These are phyloP conservation scores for Phialemonium atrogriseum DNA, from an alignment of 2,329 filamentous ascomycete genomes.

Conservation along the genomic window DNA sequence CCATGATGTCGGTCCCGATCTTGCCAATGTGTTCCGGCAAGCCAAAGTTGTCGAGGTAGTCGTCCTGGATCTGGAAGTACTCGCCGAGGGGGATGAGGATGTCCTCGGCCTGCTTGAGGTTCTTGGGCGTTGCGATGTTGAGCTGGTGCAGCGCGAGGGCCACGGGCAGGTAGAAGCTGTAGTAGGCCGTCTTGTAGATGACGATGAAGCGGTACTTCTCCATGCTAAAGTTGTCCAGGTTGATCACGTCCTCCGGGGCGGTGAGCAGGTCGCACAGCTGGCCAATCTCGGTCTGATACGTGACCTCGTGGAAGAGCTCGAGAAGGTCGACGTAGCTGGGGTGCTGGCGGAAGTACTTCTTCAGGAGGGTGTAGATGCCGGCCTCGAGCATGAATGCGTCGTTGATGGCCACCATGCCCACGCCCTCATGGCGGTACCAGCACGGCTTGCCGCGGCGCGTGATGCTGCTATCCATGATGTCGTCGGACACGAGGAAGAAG, in stretches of 20 bases:
- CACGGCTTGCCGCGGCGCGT: slow-evolving; percentile 91
- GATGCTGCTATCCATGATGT: slow-evolving; percentile 96
- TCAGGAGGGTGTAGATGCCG: slow-evolving; percentile 82
- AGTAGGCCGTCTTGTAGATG: slow-evolving; percentile 99
- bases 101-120: slow-evolving; percentile 80
- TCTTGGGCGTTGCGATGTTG: slow-evolving; percentile 75
- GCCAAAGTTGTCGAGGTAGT: slow-evolving; percentile 97
- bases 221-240: slow-evolving; percentile 91
- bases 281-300: slow-evolving; percentile 90
- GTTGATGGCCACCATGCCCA: slow-evolving; percentile 97
- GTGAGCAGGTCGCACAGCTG: slow-evolving; percentile 93
- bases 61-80: slow-evolving; percentile 99
- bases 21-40: slow-evolving; percentile 90
- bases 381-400: slow-evolving; percentile 94
- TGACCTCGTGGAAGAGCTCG: slow-evolving; percentile 93
- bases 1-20: slow-evolving; percentile 97
- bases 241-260: slow-evolving; percentile 85
- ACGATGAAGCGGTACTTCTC: slow-evolving; percentile 97
- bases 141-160: slow-evolving; percentile 82
- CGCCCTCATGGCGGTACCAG: slow-evolving; percentile 86
- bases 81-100: slow-evolving; percentile 96
- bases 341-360: slow-evolving; percentile 87
- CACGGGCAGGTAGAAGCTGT: slow-evolving; percentile 97
- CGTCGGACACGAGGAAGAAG: slow-evolving; percentile 97
- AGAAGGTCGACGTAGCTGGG: slow-evolving; percentile 83